Evolutionary conservation across 1,284 basidiomycete species (phyloP).

Genomic region (Takashimella tepidaria): DNA sequence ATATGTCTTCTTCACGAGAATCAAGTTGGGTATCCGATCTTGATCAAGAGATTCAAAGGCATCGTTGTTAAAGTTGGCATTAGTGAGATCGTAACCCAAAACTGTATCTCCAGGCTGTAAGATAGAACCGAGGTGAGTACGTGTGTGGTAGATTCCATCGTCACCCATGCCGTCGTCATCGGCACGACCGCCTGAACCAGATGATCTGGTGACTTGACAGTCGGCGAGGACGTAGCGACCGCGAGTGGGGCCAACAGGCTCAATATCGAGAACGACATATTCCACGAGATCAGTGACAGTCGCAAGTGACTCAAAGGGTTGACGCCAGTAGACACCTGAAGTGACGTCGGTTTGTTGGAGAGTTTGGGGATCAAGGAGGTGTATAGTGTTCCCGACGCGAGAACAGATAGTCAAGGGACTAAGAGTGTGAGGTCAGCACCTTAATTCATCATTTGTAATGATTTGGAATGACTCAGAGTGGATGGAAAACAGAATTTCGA

Average conservation of each 20-base stretch:
- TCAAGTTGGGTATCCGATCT: conserved; percentile 80
- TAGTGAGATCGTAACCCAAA: conserved; percentile 82
- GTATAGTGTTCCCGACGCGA: conserved; percentile 85
- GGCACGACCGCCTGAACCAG: conserved; percentile 50
- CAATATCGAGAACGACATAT: conserved; percentile 92
- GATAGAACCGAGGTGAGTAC: conserved; percentile 91
- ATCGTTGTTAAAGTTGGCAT: conserved; percentile 89
- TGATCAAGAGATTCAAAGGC: conserved; percentile 70
- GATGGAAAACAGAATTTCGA: background rate
- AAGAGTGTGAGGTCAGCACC: background rate
- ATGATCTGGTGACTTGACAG: conserved; percentile 84
- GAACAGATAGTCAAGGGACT: conserved; percentile 78
- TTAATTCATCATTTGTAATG: too few species aligned
- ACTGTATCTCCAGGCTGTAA: conserved; percentile 93
- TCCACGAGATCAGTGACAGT: conserved; percentile 81
- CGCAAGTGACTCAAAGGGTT: conserved; percentile 79
- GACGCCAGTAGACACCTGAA: conserved; percentile 81
- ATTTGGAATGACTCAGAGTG: too few species aligned
- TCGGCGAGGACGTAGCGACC: conserved; percentile 85
- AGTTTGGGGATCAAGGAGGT: conserved; percentile 83
- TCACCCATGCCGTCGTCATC: conserved; percentile 50
- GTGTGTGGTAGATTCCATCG: conserved; percentile 87
- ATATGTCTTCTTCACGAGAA: conserved; percentile 93
- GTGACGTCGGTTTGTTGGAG: conserved; percentile 78
- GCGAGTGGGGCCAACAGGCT: conserved; percentile 64